A percentile compares a stretch with the other conserved stretches of the same genome.
Conservation (phyloP, 345 rosid genomes). For the Abelmoschus esculentus region DNA sequence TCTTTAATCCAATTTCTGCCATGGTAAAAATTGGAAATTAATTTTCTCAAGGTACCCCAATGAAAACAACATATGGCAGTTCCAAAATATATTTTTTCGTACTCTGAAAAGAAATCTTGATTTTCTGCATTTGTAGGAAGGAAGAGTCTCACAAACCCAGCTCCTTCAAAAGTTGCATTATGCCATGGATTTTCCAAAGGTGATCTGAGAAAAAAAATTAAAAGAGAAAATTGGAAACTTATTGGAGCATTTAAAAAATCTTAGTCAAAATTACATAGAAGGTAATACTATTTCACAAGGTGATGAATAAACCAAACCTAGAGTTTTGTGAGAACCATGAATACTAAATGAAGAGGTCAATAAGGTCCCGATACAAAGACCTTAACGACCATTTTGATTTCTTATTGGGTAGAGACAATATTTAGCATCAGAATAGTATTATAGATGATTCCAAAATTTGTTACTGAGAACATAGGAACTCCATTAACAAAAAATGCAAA, state of each 20-base stretch:
- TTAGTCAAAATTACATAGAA: background rate
- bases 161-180: constrained; percentile 90
- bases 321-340: background rate
- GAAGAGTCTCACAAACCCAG: constrained; percentile 89
- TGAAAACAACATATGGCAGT: constrained; percentile 8
- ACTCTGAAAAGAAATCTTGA: constrained; percentile 81
- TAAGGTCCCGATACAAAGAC: background rate
- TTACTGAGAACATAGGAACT: background rate
- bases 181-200: constrained; percentile 97
- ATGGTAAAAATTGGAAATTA: constrained; percentile 23
- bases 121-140: constrained; percentile 85
- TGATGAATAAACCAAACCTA: background rate
- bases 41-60: background rate
- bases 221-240: background rate
- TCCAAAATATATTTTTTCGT: constrained; percentile 26
- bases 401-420: background rate
- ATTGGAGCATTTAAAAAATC: background rate
- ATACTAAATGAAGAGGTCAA: background rate
- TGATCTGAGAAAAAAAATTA: constrained; percentile 42
- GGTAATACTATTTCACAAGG: background rate
- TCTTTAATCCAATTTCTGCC: constrained; percentile 71
- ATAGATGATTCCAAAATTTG: background rate
- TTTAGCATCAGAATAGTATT: background rate
- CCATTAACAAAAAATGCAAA: background rate
- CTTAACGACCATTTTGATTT: background rate